A percentile compares a stretch with the other conserved stretches of the same genome.
phyloP scores from a whole-genome alignment of 2,329 filamentous ascomycete genomes.

The Cordyceps pruinosa region DNA sequence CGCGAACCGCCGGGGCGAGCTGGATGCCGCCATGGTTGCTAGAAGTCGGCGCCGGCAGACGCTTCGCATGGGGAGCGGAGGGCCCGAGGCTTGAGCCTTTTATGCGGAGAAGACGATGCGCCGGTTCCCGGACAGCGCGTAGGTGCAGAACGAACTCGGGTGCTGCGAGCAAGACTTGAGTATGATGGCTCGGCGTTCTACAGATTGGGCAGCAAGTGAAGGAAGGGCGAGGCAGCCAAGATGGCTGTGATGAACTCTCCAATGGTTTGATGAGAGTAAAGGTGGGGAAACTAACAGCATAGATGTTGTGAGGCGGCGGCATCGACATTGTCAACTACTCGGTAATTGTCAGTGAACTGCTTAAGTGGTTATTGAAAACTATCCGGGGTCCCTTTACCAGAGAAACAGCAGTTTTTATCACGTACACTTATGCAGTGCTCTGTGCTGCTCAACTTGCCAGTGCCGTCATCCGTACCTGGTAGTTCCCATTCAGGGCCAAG shows the following conservation, averaged over 20 bases:
- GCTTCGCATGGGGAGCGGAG: not conserved
- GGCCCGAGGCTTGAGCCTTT: not conserved
- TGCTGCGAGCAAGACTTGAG: not conserved
- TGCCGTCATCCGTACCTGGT: too few species aligned
- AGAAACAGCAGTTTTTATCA: too few species aligned
- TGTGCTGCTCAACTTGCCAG: too few species aligned
- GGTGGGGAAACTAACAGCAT: not conserved
- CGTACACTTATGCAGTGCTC: too few species aligned
- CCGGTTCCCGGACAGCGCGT: not conserved
- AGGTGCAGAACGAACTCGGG: not conserved
- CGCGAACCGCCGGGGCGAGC: conserved; percentile 43
- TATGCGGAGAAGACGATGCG: not conserved
- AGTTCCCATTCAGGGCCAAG: too few species aligned
- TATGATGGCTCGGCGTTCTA: not conserved
- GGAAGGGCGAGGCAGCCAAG: not conserved
- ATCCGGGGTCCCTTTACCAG: too few species aligned
- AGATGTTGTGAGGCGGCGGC: not conserved
- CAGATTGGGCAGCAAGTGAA: too few species aligned
- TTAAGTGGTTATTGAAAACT: too few species aligned
- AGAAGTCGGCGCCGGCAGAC: conserved; percentile 24
- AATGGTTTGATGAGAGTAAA: not conserved
- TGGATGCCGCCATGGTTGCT: conserved; percentile 35
- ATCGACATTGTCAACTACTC: not conserved
- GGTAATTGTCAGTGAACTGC: too few species aligned
- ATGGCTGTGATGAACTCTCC: too few species aligned